A percentile compares a stretch with the other conserved stretches of the same genome.
phyloP scores from a whole-genome alignment of 306 rosid genomes.

The Medicago arabica region DNA sequence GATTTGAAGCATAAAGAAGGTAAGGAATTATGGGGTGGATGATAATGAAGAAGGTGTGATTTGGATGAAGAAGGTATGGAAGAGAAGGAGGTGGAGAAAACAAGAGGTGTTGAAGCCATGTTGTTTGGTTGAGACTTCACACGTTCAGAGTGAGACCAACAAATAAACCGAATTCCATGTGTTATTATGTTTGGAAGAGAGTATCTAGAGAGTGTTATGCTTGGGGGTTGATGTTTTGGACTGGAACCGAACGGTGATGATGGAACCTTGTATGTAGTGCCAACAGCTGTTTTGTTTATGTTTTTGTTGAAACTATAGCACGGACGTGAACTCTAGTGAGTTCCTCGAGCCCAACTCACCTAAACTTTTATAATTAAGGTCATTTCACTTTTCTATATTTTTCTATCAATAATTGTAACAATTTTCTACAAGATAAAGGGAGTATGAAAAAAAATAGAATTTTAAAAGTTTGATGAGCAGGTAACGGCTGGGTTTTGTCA shows the following conservation, averaged over 20 bases:
- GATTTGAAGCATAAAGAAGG: not conserved
- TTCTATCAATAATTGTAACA: too few relatives aligned
- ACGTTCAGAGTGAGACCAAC: not conserved
- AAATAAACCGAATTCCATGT: not conserved
- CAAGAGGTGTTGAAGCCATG: slow-evolving; percentile 51
- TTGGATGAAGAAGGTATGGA: slow-evolving; percentile 5
- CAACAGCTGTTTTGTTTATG: not conserved
- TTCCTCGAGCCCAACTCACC: too few relatives aligned
- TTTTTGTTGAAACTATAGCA: not conserved
- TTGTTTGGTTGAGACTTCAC: not conserved
- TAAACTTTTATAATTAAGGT: too few relatives aligned
- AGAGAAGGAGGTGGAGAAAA: slow-evolving; percentile 46
- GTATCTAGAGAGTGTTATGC: slow-evolving; percentile 37
- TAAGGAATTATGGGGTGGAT: not conserved
- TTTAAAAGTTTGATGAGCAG: not conserved
- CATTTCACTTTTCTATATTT: too few relatives aligned
- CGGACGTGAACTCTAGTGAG: not conserved
- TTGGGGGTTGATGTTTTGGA: slow-evolving; percentile 28
- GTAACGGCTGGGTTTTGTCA: not conserved
- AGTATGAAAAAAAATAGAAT: too few relatives aligned
- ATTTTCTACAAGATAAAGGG: too few relatives aligned
- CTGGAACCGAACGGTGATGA: not conserved
- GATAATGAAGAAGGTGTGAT: not conserved
- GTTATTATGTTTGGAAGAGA: slow-evolving; percentile 6
- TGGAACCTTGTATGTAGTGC: not conserved